Percentiles rank a stretch among this genome's conserved stretches.
These are phyloP conservation scores for Paramecium tetraurelia DNA, from an alignment of 73 alveolate genomes.

Conservation along the genomic window DNA sequence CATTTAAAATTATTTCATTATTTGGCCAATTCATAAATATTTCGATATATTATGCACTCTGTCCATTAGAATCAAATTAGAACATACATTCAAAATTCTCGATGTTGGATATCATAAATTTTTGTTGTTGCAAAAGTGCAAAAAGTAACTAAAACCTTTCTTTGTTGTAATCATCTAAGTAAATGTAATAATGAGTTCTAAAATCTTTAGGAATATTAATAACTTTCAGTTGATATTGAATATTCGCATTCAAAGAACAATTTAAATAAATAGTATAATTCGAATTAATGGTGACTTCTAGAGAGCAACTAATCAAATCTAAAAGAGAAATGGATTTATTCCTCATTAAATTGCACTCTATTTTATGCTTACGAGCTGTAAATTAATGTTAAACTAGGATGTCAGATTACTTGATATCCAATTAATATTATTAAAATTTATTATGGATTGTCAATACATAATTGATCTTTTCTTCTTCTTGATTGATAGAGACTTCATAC, in stretches of 20 bases:
- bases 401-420: not conserved
- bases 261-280: not conserved
- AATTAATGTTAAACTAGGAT: not conserved
- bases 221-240: not conserved
- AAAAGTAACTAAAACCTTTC: not conserved
- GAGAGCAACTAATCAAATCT: not conserved
- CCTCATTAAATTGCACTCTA: not conserved
- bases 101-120: not conserved
- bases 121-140: not conserved
- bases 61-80: not conserved
- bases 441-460: not conserved
- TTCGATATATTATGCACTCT: not conserved
- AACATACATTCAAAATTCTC: not conserved
- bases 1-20: not conserved
- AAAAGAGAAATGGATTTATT: not conserved
- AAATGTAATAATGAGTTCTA: not conserved
- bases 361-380: not conserved
- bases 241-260: not conserved
- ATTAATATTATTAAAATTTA: not conserved
- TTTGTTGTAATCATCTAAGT: not conserved
- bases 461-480: not conserved
- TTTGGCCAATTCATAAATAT: constrained; percentile 34
- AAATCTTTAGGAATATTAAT: not conserved
- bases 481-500: not conserved
- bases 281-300: not conserved